Evolutionary conservation across 441 rosid species (phyloP), one percentile per base, ranked within the genome.

Genomic region (Melastoma candidum): DNA sequence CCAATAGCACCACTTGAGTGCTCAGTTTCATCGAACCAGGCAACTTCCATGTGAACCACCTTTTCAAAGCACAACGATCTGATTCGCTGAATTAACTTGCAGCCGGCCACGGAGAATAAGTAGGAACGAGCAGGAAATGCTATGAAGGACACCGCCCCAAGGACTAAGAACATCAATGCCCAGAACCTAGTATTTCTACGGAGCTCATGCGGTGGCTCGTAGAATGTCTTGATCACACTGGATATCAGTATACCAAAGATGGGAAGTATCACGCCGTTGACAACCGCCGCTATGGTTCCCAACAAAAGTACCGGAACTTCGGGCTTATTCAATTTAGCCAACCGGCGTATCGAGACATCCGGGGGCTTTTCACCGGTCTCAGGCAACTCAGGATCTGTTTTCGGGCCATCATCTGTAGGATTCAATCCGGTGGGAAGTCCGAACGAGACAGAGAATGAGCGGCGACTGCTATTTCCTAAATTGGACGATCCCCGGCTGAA

Each of bases 41-140:
- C 49, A 10, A 62, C 60, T 14, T 62, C 66, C 66, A 62, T 62
- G 59, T 54, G 47, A 4, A 62, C 66, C 49, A 62, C 66, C 55
- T 55, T 62, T 60, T 54, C 53, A 53, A 62, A 62, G 36, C 66
- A 62, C 55, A 62, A n/a, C 1, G 55, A 54, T n/a, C 66, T 25
- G 47, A 62, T 62, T 22, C 60, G 46, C 45, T 49, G 66, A 12
- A 62, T 55, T 46, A 62, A 13, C 22, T 46, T 62, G 43, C 60
- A 55, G 8, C 66, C 66, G 2, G 66, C 66, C 6, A 55, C 14
- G 0, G 66, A 48, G 49, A 62, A 62, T 54, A 62, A 55, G 49
- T 48, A 62, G 2, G 12, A 54, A 0, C 59, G 52, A 0, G 54
- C 47, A 4, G 66, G 56, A 49, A 48, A 62, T 6, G 46, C 36